These are phyloP conservation scores for Calonectria pteridis DNA, from an alignment of 2,329 filamentous ascomycete genomes.

Conservation along the genomic window DNA sequence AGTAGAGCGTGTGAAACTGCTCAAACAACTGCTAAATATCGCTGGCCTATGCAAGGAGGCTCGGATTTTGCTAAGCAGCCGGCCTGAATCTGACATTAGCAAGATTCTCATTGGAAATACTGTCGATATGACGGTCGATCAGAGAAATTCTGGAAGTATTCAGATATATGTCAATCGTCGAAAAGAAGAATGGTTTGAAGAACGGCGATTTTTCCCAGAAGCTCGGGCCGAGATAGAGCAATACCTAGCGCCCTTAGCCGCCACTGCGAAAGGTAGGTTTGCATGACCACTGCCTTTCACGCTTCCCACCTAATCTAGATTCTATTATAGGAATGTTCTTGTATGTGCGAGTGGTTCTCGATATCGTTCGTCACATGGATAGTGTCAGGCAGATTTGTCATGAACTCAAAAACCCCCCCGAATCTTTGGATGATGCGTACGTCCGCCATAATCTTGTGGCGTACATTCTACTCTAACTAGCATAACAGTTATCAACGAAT, in stretches of 20 bases:
- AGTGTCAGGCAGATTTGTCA: not conserved
- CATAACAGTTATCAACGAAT: not conserved
- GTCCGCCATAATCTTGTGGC: constrained; percentile 36
- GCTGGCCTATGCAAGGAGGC: not conserved
- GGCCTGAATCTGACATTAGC: constrained; percentile 17
- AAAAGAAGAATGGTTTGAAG: not conserved
- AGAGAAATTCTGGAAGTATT: constrained; percentile 17
- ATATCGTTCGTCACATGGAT: not conserved
- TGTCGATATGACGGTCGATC: constrained; percentile 7
- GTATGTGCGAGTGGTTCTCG: not conserved
- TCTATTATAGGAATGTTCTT: not conserved
- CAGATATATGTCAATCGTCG: not conserved
- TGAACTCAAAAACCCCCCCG: constrained; percentile 24
- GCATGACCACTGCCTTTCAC: not conserved
- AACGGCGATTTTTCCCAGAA: not conserved
- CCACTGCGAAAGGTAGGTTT: not conserved
- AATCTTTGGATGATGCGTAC: constrained; percentile 9
- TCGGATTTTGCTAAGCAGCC: constrained; percentile 19
- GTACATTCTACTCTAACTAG: not conserved
- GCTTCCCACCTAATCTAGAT: not conserved
- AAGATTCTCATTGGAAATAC: not conserved
- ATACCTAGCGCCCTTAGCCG: not conserved
- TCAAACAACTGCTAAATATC: not conserved
- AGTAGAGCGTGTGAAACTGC: not conserved
- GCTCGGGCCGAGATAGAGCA: not conserved